Conservation (phyloP, 108 stramenopile species). For the Schizochytrium sp. region DNA sequence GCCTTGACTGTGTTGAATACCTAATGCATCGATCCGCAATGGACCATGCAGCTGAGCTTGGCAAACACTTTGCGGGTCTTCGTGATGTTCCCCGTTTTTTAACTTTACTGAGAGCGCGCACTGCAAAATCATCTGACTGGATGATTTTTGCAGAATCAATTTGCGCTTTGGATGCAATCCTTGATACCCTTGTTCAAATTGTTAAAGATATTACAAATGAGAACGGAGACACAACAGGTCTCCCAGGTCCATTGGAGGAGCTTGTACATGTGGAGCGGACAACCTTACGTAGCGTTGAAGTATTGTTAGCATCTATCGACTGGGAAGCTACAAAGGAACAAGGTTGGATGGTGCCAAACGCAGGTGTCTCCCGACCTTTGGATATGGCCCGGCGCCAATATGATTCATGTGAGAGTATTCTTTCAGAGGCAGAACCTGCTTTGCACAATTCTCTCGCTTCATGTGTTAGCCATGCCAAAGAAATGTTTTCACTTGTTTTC, state of each 20-base stretch:
- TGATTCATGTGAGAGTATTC: background rate
- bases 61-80: slow-evolving; percentile 27
- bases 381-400: slow-evolving; percentile 7
- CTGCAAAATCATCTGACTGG: slow-evolving; percentile 34
- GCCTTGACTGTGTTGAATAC: slow-evolving; percentile 24
- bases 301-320: background rate
- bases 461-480: background rate
- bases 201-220: background rate
- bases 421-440: background rate
- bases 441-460: background rate
- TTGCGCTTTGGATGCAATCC: background rate
- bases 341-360: slow-evolving; percentile 27
- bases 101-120: background rate
- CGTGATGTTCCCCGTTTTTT: slow-evolving; percentile 32
- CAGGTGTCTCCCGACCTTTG: background rate
- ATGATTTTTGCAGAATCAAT: slow-evolving; percentile 54
- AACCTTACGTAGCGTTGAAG: background rate
- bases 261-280: background rate
- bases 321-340: slow-evolving; percentile 37
- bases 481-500: background rate
- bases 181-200: background rate
- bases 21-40: background rate
- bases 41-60: background rate
- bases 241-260: background rate
- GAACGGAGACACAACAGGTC: background rate